Conservation (phyloP, 1,284 basidiomycete genomes). For the Phlebopus sp. region DNA sequence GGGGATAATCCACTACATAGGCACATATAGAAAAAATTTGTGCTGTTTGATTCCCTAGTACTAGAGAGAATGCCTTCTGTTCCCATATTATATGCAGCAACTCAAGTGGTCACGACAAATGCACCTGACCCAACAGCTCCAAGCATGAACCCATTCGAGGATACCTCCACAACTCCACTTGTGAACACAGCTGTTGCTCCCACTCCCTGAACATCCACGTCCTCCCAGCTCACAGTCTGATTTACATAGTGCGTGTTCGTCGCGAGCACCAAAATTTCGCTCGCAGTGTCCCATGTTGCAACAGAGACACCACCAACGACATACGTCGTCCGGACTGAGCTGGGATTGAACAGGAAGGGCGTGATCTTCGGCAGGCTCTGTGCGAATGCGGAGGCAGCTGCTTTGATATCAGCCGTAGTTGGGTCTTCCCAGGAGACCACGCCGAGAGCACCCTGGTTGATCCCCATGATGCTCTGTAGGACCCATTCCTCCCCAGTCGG, state of each 20-base stretch:
- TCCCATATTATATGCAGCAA: too few species aligned
- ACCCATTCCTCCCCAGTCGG: slow-evolving; percentile 59
- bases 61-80: too few species aligned
- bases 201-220: slow-evolving; percentile 4
- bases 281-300: slow-evolving; percentile 33
- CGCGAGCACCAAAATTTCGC: slow-evolving; percentile 34
- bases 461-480: slow-evolving; percentile 38
- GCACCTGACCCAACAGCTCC: slow-evolving; percentile 24
- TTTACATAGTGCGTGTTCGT: slow-evolving; percentile 41
- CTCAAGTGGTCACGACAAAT: slow-evolving; percentile 13
- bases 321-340: slow-evolving; percentile 28
- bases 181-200: slow-evolving; percentile 7
- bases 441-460: slow-evolving; percentile 69
- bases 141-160: slow-evolving; percentile 13
- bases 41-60: too few species aligned
- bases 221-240: slow-evolving; percentile 22
- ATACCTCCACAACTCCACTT: slow-evolving; percentile 16
- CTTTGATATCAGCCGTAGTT: slow-evolving; percentile 53
- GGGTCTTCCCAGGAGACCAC: slow-evolving; percentile 71
- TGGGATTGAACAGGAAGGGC: slow-evolving; percentile 29
- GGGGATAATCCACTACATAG: too few species aligned
- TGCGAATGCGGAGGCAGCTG: too few species aligned
- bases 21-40: too few species aligned
- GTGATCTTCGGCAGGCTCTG: slow-evolving; percentile 12
- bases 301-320: slow-evolving; percentile 35